These are phyloP conservation scores for Talaromyces sp. DNA, from an alignment of 2,329 filamentous ascomycete genomes.

Conservation along the genomic window DNA sequence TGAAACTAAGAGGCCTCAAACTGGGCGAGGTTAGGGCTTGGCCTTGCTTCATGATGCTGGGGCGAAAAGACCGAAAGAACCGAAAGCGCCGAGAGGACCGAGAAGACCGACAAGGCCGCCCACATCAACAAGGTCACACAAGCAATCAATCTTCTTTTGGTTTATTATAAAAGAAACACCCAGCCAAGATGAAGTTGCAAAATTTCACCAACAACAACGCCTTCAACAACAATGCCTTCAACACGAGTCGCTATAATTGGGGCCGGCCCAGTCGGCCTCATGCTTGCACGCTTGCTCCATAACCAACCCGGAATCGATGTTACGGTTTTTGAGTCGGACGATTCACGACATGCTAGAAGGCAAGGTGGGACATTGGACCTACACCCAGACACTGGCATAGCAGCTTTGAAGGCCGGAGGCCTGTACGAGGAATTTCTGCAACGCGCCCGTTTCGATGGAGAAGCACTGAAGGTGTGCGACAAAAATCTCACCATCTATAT, in stretches of 20 bases:
- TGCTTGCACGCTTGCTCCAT: neutral
- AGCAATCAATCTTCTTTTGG: neutral
- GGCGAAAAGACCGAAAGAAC: neutral
- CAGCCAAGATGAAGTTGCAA: neutral
- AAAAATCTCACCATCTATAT: neutral
- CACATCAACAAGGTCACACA: neutral
- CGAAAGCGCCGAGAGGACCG: constrained; percentile 1
- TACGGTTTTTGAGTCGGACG: neutral
- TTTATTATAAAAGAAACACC: neutral
- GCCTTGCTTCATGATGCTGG: neutral
- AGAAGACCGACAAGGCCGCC: neutral
- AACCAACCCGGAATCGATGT: neutral
- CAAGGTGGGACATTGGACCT: neutral
- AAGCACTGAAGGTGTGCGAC: neutral
- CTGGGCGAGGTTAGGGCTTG: too few species aligned
- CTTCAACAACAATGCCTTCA: neutral
- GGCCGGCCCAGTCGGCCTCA: neutral
- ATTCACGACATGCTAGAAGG: neutral
- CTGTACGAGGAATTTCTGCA: neutral
- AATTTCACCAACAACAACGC: neutral
- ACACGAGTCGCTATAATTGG: neutral
- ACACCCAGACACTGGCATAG: neutral
- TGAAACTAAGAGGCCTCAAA: neutral
- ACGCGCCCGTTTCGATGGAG: neutral
- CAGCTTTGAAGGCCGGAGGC: neutral